Conservation (phyloP, 768 basidiomycete species). For the Pleurotus citrinopileatus region DNA sequence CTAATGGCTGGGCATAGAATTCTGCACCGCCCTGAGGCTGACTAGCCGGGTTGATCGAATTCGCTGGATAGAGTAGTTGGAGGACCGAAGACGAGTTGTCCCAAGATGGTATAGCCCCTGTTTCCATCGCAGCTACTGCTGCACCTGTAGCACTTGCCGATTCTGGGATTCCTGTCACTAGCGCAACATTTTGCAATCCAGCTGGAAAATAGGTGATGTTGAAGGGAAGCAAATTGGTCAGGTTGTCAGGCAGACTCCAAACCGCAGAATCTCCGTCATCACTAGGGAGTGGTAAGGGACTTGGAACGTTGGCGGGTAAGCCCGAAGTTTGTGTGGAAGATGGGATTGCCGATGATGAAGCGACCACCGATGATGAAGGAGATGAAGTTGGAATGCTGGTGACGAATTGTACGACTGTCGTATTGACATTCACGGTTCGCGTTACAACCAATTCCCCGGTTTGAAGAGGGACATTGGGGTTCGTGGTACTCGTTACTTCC, state of each 20-base stretch:
- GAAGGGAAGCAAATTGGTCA: conserved; percentile 61
- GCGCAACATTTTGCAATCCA: conserved; percentile 50
- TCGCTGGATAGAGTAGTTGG: conserved; percentile 64
- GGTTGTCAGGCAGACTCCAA: conserved; percentile 53
- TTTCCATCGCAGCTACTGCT: not conserved
- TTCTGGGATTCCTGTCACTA: conserved; percentile 49
- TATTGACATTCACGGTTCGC: conserved; percentile 3
- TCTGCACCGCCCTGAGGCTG: conserved; percentile 69
- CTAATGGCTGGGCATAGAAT: conserved; percentile 51
- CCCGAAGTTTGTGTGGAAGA: not conserved
- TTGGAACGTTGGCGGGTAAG: not conserved
- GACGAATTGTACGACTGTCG: conserved; percentile 24
- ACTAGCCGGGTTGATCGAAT: conserved; percentile 65
- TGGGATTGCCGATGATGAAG: conserved; percentile 10
- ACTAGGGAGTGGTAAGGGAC: conserved; percentile 10
- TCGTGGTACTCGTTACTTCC: no score
- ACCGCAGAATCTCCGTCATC: conserved; percentile 12
- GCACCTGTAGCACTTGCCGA: conserved; percentile 22
- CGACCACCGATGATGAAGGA: no score
- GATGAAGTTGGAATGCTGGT: conserved; percentile 18
- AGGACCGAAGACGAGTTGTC: conserved; percentile 40
- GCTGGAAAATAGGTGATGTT: conserved; percentile 54
- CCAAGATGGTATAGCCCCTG: conserved; percentile 15
- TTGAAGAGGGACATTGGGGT: no score
- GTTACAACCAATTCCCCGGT: conserved; percentile 7